Conservation (phyloP, 139 green algal species). For the Picochlorum sp. region DNA sequence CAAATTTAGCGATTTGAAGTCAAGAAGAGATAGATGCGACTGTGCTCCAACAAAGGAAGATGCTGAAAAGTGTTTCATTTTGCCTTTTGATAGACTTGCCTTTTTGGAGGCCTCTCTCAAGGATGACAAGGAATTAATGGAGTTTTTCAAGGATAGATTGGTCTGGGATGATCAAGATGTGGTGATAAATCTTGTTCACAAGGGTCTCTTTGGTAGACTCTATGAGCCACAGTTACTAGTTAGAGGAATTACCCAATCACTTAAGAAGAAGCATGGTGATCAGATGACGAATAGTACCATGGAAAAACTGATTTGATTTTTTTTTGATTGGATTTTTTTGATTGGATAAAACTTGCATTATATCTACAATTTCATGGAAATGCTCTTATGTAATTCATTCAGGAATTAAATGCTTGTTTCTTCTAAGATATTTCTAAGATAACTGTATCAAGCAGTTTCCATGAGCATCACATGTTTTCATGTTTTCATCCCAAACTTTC, state of each 20-base stretch:
- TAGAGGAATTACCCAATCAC: not conserved
- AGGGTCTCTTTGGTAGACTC: constrained; percentile 53
- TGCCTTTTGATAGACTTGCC: constrained; percentile 69
- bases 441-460: constrained; percentile 4
- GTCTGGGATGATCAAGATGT: constrained; percentile 45
- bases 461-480: constrained; percentile 1
- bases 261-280: not conserved
- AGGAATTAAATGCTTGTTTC: not conserved
- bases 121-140: constrained; percentile 44
- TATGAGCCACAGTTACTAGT: constrained; percentile 51
- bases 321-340: not conserved
- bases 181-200: constrained; percentile 46
- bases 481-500: constrained; percentile 1
- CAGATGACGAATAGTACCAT: not conserved
- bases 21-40: constrained; percentile 60
- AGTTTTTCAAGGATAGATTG: constrained; percentile 52
- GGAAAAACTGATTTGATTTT: not conserved
- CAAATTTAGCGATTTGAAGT: constrained; percentile 47
- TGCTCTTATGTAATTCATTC: not conserved
- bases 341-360: not conserved
- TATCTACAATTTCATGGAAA: not conserved
- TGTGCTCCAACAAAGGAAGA: constrained; percentile 69
- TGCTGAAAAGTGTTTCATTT: constrained; percentile 74
- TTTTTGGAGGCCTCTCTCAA: constrained; percentile 60
- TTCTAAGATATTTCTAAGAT: constrained; percentile 1